These are phyloP conservation scores for Inonotus hispidus DNA, from an alignment of 1,284 basidiomycete species.

Conservation along the genomic window DNA sequence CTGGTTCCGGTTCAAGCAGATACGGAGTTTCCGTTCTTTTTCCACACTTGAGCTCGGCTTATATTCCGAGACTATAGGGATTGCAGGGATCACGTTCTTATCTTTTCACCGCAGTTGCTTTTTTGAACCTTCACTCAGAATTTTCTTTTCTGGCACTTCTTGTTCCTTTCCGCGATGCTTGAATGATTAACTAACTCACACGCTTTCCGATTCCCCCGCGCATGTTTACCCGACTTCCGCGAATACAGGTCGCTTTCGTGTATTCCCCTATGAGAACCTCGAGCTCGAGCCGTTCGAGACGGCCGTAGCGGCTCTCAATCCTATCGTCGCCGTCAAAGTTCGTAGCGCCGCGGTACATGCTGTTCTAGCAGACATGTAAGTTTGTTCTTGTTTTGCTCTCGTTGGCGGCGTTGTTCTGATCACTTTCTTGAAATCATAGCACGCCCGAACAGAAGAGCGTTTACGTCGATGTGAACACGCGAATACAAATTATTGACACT, in stretches of 20 bases:
- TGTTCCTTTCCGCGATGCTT: no score
- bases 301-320: slow-evolving; percentile 69
- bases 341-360: slow-evolving; percentile 76
- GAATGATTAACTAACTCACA: no score
- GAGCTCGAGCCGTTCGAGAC: slow-evolving; percentile 66
- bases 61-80: no score
- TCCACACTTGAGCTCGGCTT: no score
- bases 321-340: slow-evolving; percentile 77
- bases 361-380: slow-evolving; percentile 67
- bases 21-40: no score
- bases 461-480: slow-evolving; percentile 63
- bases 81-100: no score
- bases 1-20: no score
- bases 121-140: no score
- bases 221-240: not conserved
- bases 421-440: slow-evolving; percentile 24
- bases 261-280: slow-evolving; percentile 69
- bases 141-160: no score
- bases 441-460: slow-evolving; percentile 48
- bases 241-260: slow-evolving; percentile 46
- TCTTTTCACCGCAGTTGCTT: no score
- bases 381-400: slow-evolving; percentile 20
- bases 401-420: not conserved
- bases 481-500: slow-evolving; percentile 65
- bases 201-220: not conserved